Conservation (phyloP, 2,329 filamentous ascomycete species). For the Talaromyces sp. region DNA sequence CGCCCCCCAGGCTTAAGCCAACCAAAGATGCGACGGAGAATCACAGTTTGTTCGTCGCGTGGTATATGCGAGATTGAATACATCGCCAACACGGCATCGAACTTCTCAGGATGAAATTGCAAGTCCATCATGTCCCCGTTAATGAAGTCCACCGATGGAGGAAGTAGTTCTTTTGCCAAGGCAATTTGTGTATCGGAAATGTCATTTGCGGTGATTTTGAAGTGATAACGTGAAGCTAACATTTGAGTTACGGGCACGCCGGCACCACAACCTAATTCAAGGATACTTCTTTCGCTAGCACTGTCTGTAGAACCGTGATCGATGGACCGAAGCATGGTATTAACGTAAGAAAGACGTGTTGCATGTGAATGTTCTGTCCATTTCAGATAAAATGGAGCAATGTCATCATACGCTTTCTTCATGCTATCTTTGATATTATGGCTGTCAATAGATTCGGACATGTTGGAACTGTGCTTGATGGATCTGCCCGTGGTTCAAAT, state of each 20-base stretch:
- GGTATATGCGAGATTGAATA: constrained; percentile 62
- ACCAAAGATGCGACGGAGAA: constrained; percentile 47
- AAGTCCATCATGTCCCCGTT: no score
- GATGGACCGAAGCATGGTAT: no score
- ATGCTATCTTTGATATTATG: constrained; percentile 16
- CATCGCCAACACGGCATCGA: constrained; percentile 57
- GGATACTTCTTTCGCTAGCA: no score
- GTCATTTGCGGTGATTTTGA: constrained; percentile 47
- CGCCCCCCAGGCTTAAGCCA: constrained; percentile 59
- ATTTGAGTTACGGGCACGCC: no score
- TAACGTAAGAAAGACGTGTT: no score
- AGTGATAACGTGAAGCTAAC: neutral
- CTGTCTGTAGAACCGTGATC: no score
- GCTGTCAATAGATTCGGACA: neutral
- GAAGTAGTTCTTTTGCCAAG: constrained; percentile 33
- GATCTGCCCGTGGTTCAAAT: no score
- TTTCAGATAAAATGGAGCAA: constrained; percentile 39
- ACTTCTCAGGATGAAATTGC: constrained; percentile 20
- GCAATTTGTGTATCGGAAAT: constrained; percentile 45
- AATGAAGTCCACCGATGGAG: constrained; percentile 24
- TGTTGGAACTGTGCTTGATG: neutral
- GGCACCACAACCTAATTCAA: no score
- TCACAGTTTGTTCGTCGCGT: constrained; percentile 51
- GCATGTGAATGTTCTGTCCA: constrained; percentile 30
- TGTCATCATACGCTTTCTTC: constrained; percentile 39